Percentiles rank a stretch among this genome's conserved stretches.
Conservation (phyloP, 306 rosid genomes). For the Prunus mongolica region DNA sequence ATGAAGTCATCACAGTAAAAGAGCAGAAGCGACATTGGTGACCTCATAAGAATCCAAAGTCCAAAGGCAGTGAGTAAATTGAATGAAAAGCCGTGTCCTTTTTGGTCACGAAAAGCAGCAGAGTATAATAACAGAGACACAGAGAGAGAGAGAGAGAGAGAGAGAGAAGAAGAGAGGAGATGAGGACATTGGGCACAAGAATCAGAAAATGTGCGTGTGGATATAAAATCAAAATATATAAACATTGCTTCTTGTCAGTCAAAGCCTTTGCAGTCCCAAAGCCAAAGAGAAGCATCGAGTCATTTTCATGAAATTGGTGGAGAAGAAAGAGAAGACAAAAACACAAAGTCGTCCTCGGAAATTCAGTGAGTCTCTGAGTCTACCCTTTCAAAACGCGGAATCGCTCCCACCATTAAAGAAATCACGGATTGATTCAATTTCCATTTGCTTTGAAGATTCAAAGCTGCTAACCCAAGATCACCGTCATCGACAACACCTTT, state of each 20-base stretch:
- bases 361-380: background rate
- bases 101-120: conserved; percentile 12
- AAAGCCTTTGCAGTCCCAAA: too few relatives aligned
- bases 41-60: background rate
- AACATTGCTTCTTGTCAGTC: too few relatives aligned
- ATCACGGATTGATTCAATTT: background rate
- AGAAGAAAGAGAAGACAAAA: background rate
- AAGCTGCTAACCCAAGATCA: background rate
- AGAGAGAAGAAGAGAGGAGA: background rate
- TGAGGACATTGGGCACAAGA: conserved; percentile 7
- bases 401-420: background rate
- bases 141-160: background rate
- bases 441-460: conserved; percentile 1
- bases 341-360: background rate
- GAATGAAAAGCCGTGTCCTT: conserved; percentile 6
- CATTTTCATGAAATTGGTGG: background rate
- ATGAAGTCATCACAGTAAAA: background rate
- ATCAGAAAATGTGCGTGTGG: conserved; percentile 12
- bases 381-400: background rate
- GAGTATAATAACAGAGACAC: background rate
- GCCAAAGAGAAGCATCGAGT: background rate
- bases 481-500: background rate
- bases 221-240: conserved; percentile 1
- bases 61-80: conserved; percentile 35
- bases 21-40: background rate